Conservation (phyloP, 2,329 filamentous ascomycete genomes). For the Cytospora schulzeri region DNA sequence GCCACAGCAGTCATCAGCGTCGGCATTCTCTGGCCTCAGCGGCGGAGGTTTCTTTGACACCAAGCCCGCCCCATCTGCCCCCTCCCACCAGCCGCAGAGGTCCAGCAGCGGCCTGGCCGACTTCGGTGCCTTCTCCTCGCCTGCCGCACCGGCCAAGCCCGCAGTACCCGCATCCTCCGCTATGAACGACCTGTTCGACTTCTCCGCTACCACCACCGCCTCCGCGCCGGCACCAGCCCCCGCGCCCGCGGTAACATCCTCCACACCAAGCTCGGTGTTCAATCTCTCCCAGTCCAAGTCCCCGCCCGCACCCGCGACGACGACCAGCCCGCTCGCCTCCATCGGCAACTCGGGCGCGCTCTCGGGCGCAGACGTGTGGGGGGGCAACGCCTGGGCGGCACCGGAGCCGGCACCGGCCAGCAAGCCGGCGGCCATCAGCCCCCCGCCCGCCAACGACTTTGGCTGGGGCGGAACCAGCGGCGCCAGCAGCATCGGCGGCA, state of each 20-base stretch:
- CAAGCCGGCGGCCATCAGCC: constrained; percentile 52
- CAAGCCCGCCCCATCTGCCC: constrained; percentile 57
- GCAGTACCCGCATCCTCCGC: constrained; percentile 55
- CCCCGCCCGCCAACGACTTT: constrained; percentile 56
- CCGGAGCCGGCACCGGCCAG: constrained; percentile 54
- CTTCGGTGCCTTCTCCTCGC: constrained; percentile 62
- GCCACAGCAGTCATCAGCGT: constrained; percentile 36
- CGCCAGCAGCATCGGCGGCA: constrained; percentile 33
- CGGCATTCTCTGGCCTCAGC: constrained; percentile 56
- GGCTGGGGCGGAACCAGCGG: constrained; percentile 53
- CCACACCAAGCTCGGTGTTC: constrained; percentile 68
- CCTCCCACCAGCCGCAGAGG: constrained; percentile 46
- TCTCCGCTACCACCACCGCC: constrained; percentile 53
- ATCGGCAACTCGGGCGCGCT: constrained; percentile 38
- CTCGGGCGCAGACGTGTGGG: constrained; percentile 75
- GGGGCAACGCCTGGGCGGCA: constrained; percentile 79
- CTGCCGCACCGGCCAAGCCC: constrained; percentile 41
- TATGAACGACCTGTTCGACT: constrained; percentile 81
- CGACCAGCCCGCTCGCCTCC: constrained; percentile 40
- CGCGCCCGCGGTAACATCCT: constrained; percentile 45
- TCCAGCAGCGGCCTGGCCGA: constrained; percentile 66
- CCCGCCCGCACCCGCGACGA: constrained; percentile 43
- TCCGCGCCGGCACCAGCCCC: constrained; percentile 46
- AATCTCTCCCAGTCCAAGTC: constrained; percentile 69
- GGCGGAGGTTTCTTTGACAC: constrained; percentile 85